Evolutionary conservation across 1,139 yeast genomes (phyloP), one percentile per base, ranked within the genome.

Genomic region (Lodderomyces beijingensis): DNA sequence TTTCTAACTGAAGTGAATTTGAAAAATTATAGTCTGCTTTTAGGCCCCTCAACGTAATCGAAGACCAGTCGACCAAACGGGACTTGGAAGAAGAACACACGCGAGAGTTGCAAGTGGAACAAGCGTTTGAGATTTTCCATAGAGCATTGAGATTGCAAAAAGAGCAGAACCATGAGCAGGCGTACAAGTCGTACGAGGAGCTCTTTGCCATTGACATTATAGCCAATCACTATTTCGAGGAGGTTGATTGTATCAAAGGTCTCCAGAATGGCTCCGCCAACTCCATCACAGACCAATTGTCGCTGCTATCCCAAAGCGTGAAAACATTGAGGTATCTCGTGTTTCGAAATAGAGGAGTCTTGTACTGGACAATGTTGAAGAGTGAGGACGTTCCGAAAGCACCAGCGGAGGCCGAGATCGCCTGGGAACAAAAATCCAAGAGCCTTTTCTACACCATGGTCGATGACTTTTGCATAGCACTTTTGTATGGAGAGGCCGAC

Each of bases 11-110:
- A n/a, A n/a, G n/a, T n/a, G n/a, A n/a, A n/a, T n/a, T n/a, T n/a
- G n/a, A n/a, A n/a, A n/a, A n/a, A n/a, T n/a, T n/a, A n/a, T n/a
- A n/a, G 83, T 82, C 93, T 29, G 69, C 79, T 6, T 91, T 91
- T 54, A 71, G 78, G 17, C 95, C 97, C 3, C 67, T 89, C 30
- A 91, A 91, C 50, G 59, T 81, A 32, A 72, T 75, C 30, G 89
- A 81, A 39, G 94, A 86, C 49, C 84, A 81, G 30, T 59, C 73
- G 8, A 56, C 68, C 27, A 64, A 65, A 39, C 64, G 65, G 40
- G 74, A 70, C 33, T 62, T 74, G 30, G 94, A 85, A 42, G 96
- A 88, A 44, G 91, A 87, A 44, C 95, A 88, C 48, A 83, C 96
- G 1, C 62, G 95, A 35, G 98, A 91, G 49, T 81, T 74, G 24